Conservation (phyloP, 108 stramenopile genomes). For the Licmophora abbreviata region DNA sequence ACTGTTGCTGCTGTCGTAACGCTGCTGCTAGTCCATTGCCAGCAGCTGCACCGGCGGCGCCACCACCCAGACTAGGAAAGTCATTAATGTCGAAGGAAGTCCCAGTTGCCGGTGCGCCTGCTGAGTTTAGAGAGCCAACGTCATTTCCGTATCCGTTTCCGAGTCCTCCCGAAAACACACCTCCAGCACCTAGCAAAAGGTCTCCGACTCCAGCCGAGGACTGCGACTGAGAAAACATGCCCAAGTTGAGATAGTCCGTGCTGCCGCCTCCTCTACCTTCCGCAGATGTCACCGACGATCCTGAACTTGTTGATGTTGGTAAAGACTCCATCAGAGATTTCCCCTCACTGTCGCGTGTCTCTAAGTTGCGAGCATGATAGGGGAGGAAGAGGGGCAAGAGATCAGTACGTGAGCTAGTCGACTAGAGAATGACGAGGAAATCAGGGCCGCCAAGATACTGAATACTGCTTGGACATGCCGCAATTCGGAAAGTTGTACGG, state of each 20-base stretch:
- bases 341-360: too few species aligned
- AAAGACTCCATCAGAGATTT: constrained; percentile 1
- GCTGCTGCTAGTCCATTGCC: constrained; percentile 64
- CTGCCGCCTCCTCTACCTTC: constrained; percentile 6
- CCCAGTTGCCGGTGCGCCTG: neutral
- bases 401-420: too few species aligned
- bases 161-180: constrained; percentile 16
- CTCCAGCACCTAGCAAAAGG: constrained; percentile 42
- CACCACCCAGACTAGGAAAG: constrained; percentile 78
- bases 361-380: too few species aligned
- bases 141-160: constrained; percentile 41
- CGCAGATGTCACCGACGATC: constrained; percentile 14
- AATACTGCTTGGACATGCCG: too few species aligned
- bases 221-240: constrained; percentile 49
- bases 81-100: constrained; percentile 70
- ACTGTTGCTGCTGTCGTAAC: constrained; percentile 59
- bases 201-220: constrained; percentile 31
- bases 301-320: constrained; percentile 7
- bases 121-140: constrained; percentile 20
- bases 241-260: constrained; percentile 18
- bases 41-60: constrained; percentile 20
- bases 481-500: too few species aligned
- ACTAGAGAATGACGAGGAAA: too few species aligned
- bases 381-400: too few species aligned
- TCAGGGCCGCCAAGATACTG: too few species aligned